Percentiles rank a stretch among this genome's conserved stretches.
phyloP scores from a whole-genome alignment of 306 rosid genomes.

The Prunus fruticosa region DNA sequence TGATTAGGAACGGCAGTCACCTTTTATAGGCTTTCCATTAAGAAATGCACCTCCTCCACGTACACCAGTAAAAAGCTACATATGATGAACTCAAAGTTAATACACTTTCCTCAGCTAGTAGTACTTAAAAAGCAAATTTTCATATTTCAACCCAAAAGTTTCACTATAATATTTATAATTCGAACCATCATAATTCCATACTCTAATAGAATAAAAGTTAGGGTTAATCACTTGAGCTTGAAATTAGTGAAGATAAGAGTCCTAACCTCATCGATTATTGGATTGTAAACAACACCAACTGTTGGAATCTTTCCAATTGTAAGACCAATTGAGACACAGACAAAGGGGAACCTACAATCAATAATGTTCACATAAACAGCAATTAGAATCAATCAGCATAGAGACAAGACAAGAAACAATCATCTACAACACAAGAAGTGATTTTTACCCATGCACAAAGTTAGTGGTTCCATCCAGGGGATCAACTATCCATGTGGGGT shows the following conservation, averaged over 20 bases:
- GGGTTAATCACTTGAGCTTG: slow-evolving; percentile 12
- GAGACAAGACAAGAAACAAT: slow-evolving; percentile 17
- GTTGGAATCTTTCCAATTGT: slow-evolving; percentile 79
- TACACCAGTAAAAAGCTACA: slow-evolving; percentile 85
- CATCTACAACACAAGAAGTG: slow-evolving; percentile 24
- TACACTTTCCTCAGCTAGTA: slow-evolving; percentile 19
- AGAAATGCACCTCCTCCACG: slow-evolving; percentile 82
- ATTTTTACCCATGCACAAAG: slow-evolving; percentile 87
- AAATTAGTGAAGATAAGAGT: slow-evolving; percentile 11
- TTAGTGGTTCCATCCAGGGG: slow-evolving; percentile 98
- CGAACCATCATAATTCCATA: neutral
- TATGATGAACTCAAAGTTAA: slow-evolving; percentile 17
- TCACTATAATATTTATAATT: neutral
- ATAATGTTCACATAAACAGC: neutral
- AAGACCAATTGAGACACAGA: slow-evolving; percentile 95
- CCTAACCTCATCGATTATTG: slow-evolving; percentile 83
- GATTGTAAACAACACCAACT: slow-evolving; percentile 95
- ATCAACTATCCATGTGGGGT: slow-evolving; percentile 97
- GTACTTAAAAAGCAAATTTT: slow-evolving; percentile 14
- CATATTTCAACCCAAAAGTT: slow-evolving; percentile 1
- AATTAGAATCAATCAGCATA: slow-evolving; percentile 4
- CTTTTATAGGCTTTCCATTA: slow-evolving; percentile 81
- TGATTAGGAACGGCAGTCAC: slow-evolving; percentile 33
- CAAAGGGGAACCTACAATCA: slow-evolving; percentile 78
- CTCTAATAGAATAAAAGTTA: neutral